These are phyloP conservation scores for Davidsoniella virescens DNA, from an alignment of 2,329 filamentous ascomycete species.

Conservation along the genomic window DNA sequence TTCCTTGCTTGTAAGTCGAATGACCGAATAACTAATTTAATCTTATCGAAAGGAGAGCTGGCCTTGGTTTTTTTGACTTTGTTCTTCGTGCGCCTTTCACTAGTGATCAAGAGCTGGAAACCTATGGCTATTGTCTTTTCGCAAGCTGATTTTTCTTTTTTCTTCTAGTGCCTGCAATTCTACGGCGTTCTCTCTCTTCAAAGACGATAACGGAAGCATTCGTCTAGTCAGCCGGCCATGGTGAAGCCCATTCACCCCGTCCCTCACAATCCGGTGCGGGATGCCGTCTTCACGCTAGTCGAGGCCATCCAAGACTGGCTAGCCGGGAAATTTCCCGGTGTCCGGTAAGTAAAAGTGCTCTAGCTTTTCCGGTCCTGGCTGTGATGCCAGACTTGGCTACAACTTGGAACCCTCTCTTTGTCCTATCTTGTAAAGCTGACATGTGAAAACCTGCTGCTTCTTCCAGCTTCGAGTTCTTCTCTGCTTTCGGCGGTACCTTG, in stretches of 20 bases:
- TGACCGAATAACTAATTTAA: too few relatives aligned
- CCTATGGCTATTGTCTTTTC: too few relatives aligned
- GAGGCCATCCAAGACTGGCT: conserved; percentile 7
- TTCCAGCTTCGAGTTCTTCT: conserved; percentile 17
- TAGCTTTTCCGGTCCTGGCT: not conserved
- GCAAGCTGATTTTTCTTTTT: too few relatives aligned
- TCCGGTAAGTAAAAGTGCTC: conserved; percentile 3
- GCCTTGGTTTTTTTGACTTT: too few relatives aligned
- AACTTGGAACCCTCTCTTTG: too few relatives aligned
- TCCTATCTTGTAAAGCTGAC: not conserved
- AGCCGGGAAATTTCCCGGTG: conserved; percentile 1
- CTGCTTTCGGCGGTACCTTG: conserved; percentile 19
- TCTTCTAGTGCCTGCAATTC: too few relatives aligned
- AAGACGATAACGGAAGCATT: too few relatives aligned
- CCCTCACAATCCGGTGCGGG: conserved; percentile 8
- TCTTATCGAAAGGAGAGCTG: too few relatives aligned
- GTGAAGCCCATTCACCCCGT: not conserved
- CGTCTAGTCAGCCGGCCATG: not conserved
- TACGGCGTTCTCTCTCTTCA: too few relatives aligned
- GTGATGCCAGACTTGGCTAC: not conserved
- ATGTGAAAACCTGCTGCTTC: not conserved
- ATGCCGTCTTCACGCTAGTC: conserved; percentile 1
- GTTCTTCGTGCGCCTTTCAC: too few relatives aligned
- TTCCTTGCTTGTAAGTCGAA: too few relatives aligned
- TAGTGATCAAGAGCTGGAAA: too few relatives aligned